These are phyloP conservation scores for Stentor coeruleus DNA, from an alignment of 73 alveolate species.

Conservation along the genomic window DNA sequence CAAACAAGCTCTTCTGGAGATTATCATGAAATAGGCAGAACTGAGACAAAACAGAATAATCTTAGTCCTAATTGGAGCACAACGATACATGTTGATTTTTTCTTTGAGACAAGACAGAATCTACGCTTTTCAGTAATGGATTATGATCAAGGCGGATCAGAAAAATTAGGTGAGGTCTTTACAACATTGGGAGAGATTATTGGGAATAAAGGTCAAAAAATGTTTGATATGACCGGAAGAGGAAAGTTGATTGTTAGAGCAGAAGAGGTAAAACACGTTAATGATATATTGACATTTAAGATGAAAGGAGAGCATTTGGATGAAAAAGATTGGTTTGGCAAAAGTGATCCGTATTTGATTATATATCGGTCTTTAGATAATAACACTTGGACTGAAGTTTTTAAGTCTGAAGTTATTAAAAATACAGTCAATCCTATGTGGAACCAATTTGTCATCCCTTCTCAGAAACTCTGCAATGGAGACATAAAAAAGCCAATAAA, in stretches of 20 bases:
- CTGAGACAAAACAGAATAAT: conserved; percentile 57
- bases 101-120: conserved; percentile 71
- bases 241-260: conserved; percentile 57
- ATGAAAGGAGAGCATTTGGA: conserved; percentile 35
- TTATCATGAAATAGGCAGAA: conserved; percentile 40
- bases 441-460: conserved; percentile 49
- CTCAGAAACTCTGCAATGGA: conserved; percentile 60
- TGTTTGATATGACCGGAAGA: neutral
- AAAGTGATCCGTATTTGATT: conserved; percentile 45
- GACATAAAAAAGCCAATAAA: conserved; percentile 57
- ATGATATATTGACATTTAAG: conserved; percentile 37
- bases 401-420: conserved; percentile 33
- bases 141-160: conserved; percentile 52
- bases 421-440: conserved; percentile 27
- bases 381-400: conserved; percentile 32
- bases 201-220: conserved; percentile 42
- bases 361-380: conserved; percentile 30
- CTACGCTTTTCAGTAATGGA: conserved; percentile 63
- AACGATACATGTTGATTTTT: conserved; percentile 56
- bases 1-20: conserved; percentile 7
- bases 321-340: conserved; percentile 46
- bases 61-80: conserved; percentile 70
- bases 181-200: conserved; percentile 70
- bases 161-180: conserved; percentile 53
- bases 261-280: conserved; percentile 40